Conservation (phyloP, 2,329 filamentous ascomycete genomes). For the Nakataea oryzae region DNA sequence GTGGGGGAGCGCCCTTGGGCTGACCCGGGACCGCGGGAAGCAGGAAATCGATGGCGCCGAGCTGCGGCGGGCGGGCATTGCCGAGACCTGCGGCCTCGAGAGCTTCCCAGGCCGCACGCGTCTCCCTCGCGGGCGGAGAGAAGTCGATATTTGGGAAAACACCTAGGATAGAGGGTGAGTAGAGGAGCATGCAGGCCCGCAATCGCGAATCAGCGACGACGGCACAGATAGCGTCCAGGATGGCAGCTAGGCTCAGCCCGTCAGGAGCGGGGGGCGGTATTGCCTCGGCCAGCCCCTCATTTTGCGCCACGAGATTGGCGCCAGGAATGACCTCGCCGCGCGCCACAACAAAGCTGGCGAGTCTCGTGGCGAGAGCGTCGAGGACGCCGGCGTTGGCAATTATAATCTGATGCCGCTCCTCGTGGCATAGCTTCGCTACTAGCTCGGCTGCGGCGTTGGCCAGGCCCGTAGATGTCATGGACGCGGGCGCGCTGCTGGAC, state of each 20-base stretch:
- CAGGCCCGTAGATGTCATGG: conserved; percentile 39
- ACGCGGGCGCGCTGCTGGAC: conserved; percentile 23
- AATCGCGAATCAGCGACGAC: conserved; percentile 73
- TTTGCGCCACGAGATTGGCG: conserved; percentile 42
- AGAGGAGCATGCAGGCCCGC: conserved; percentile 61
- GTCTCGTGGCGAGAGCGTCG: conserved; percentile 63
- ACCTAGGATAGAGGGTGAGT: conserved; percentile 57
- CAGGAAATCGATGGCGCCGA: conserved; percentile 54
- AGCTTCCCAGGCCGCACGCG: conserved; percentile 38
- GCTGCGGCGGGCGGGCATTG: conserved; percentile 30
- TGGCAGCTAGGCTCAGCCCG: conserved; percentile 49
- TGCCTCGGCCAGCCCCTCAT: conserved; percentile 41
- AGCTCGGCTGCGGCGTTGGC: conserved; percentile 34
- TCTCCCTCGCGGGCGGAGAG: conserved; percentile 31
- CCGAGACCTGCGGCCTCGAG: conserved; percentile 42
- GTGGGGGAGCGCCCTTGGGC: conserved; percentile 17
- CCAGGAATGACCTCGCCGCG: conserved; percentile 60
- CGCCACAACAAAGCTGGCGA: conserved; percentile 61
- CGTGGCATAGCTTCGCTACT: conserved; percentile 50
- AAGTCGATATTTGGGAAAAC: conserved; percentile 55
- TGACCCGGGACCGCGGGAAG: conserved; percentile 44
- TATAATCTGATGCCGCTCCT: conserved; percentile 59
- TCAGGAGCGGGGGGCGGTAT: conserved; percentile 53
- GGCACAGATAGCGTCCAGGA: conserved; percentile 67
- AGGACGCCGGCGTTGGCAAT: conserved; percentile 65